Percentiles rank a stretch among this genome's conserved stretches.
Evolutionary conservation across 2,329 filamentous ascomycete species (phyloP).

Genomic region (Trichophyton mentagrophytes): DNA sequence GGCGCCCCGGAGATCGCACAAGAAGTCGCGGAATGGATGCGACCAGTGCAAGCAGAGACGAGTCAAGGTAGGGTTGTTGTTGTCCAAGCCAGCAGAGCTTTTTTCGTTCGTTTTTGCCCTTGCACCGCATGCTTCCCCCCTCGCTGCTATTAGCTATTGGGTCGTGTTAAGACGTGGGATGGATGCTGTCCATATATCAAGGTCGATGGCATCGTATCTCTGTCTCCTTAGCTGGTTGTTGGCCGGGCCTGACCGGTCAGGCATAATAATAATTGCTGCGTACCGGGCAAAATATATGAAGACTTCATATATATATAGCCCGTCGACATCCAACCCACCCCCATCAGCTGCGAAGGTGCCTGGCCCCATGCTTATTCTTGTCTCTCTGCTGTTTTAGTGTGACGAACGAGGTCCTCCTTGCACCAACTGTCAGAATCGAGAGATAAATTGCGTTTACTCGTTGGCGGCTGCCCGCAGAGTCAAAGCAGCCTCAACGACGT

Average conservation of each 20-base stretch:
- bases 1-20: constrained; percentile 30
- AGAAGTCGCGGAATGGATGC: constrained; percentile 33
- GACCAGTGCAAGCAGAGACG: constrained; percentile 30
- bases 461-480: neutral
- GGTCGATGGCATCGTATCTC: neutral
- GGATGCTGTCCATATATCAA: neutral
- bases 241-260: neutral
- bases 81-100: neutral
- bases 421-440: constrained; percentile 26
- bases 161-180: neutral
- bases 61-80: constrained; percentile 25
- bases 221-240: neutral
- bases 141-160: neutral
- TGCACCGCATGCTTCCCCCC: neutral
- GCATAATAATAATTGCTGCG: neutral
- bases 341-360: neutral
- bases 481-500: neutral
- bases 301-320: neutral
- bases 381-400: constrained; percentile 18
- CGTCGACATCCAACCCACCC: neutral
- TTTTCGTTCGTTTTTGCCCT: constrained; percentile 3
- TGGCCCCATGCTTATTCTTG: neutral
- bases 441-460: constrained; percentile 22
- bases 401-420: constrained; percentile 31
- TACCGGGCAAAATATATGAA: neutral